phyloP scores from a whole-genome alignment of 768 basidiomycete genomes.

The Serpula lacrymans region DNA sequence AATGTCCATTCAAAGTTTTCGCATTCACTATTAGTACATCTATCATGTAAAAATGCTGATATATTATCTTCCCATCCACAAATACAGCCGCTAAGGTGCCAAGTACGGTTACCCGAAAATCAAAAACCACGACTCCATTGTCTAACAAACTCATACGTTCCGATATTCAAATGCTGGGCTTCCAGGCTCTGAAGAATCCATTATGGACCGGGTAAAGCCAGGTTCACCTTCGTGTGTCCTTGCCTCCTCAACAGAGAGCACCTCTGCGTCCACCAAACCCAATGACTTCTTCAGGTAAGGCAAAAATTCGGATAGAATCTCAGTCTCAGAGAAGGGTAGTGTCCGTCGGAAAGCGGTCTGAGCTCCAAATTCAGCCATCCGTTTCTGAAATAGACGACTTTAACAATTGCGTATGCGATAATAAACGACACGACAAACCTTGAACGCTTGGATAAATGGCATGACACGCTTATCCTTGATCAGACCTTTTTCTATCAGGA shows the following conservation, averaged over 20 bases:
- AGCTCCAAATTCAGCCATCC: slow-evolving; percentile 72
- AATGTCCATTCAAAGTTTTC: too few relatives aligned
- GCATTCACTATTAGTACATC: too few relatives aligned
- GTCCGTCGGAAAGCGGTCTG: slow-evolving; percentile 78
- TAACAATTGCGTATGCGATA: neutral
- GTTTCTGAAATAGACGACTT: slow-evolving; percentile 57
- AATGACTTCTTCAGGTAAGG: slow-evolving; percentile 82
- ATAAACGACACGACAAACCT: slow-evolving; percentile 39
- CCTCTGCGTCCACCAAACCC: slow-evolving; percentile 65
- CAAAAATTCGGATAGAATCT: slow-evolving; percentile 64
- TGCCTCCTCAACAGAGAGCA: slow-evolving; percentile 69
- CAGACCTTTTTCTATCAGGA: slow-evolving; percentile 67
- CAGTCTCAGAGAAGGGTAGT: slow-evolving; percentile 78
- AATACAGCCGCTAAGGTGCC: too few relatives aligned
- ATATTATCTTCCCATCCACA: too few relatives aligned
- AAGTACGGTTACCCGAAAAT: too few relatives aligned
- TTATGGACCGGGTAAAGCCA: slow-evolving; percentile 64
- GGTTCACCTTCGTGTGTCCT: slow-evolving; percentile 45
- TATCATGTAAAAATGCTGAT: too few relatives aligned
- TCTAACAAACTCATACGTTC: too few relatives aligned
- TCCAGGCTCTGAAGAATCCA: slow-evolving; percentile 87
- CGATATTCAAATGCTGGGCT: slow-evolving; percentile 84
- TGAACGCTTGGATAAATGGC: slow-evolving; percentile 93
- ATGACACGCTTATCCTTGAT: slow-evolving; percentile 95
- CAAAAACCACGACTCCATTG: too few relatives aligned